Evolutionary conservation across 2,329 filamentous ascomycete species (phyloP).

Genomic region (Escovopsis weberi): DNA sequence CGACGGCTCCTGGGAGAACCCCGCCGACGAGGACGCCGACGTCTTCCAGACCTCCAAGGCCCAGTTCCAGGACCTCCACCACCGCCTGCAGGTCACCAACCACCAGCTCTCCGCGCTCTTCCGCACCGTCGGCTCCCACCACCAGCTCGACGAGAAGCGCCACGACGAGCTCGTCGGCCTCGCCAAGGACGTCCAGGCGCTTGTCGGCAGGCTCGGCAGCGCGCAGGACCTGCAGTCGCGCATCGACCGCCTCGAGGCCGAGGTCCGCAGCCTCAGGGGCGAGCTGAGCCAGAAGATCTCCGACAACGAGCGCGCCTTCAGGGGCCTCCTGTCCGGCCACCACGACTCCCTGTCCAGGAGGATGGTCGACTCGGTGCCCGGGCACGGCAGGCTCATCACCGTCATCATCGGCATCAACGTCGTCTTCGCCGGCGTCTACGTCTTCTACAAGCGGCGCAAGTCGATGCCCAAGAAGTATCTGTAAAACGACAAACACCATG

Average conservation of each 20-base stretch:
- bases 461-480: slow-evolving; percentile 83
- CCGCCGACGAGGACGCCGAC: slow-evolving; percentile 34
- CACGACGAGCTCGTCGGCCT: slow-evolving; percentile 38
- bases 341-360: slow-evolving; percentile 33
- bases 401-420: slow-evolving; percentile 63
- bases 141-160: slow-evolving; percentile 37
- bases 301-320: slow-evolving; percentile 37
- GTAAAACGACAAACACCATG: slow-evolving; percentile 24
- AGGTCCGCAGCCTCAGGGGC: slow-evolving; percentile 42
- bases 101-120: slow-evolving; percentile 53
- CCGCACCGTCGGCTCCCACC: slow-evolving; percentile 36
- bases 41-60: slow-evolving; percentile 33
- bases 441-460: slow-evolving; percentile 68
- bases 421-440: slow-evolving; percentile 52
- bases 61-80: slow-evolving; percentile 76
- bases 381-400: slow-evolving; percentile 44
- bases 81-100: slow-evolving; percentile 60
- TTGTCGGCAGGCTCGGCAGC: slow-evolving; percentile 31
- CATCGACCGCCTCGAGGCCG: slow-evolving; percentile 39
- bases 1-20: slow-evolving; percentile 18
- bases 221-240: slow-evolving; percentile 29
- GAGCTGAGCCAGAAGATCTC: slow-evolving; percentile 35
- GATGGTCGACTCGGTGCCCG: slow-evolving; percentile 31
- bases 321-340: slow-evolving; percentile 36
- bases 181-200: slow-evolving; percentile 30